Conservation (phyloP, 805 yeast genomes). For the Kuraishia molischiana region DNA sequence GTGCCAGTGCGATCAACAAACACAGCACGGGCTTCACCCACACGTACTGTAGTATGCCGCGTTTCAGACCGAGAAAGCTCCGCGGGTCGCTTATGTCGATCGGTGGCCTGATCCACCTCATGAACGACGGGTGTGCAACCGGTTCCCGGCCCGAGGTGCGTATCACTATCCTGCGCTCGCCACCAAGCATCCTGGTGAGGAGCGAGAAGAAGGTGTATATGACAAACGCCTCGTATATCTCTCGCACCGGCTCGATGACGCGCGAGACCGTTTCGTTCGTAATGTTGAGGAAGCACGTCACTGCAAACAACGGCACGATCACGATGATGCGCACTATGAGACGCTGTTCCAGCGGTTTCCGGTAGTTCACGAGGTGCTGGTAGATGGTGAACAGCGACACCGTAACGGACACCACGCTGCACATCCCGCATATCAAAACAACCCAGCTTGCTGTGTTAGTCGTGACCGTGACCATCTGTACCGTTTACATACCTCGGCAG, state of each 20-base stretch:
- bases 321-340: conserved; percentile 72
- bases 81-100: conserved; percentile 83
- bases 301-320: conserved; percentile 73
- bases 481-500: too few species aligned
- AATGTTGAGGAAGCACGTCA: conserved; percentile 52
- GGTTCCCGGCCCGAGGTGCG: conserved; percentile 65
- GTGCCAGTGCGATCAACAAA: conserved; percentile 35
- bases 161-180: conserved; percentile 79
- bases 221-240: conserved; percentile 92
- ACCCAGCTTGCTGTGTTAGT: conserved; percentile 8
- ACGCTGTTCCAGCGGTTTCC: conserved; percentile 86
- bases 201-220: conserved; percentile 86
- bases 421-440: conserved; percentile 12
- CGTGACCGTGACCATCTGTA: too few species aligned
- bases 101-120: conserved; percentile 38
- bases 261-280: conserved; percentile 27
- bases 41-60: conserved; percentile 87
- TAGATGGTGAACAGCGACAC: conserved; percentile 36
- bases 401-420: conserved; percentile 19
- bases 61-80: conserved; percentile 64
- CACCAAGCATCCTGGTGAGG: conserved; percentile 78
- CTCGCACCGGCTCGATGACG: conserved; percentile 67
- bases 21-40: conserved; percentile 90
- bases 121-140: conserved; percentile 49
- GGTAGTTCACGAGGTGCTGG: conserved; percentile 57